phyloP scores from a whole-genome alignment of 139 green algal genomes.

The Micromonas pusilla region DNA sequence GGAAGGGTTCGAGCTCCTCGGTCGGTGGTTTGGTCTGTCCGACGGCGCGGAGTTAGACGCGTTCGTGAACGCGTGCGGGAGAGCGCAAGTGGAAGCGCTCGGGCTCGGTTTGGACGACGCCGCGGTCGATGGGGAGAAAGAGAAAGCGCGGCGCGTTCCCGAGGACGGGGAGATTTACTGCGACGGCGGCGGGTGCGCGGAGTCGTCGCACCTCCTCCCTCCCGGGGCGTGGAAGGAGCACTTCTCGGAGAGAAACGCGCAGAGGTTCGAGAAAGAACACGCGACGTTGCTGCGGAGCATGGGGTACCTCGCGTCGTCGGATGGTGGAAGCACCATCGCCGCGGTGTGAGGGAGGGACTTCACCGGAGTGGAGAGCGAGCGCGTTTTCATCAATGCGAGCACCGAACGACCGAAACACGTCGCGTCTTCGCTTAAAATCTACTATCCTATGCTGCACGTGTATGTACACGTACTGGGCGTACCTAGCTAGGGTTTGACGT shows the following conservation, averaged over 20 bases:
- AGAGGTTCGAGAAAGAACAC: not conserved
- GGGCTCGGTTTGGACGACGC: too few species aligned
- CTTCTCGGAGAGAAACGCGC: not conserved
- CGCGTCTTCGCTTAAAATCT: too few species aligned
- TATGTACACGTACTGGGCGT: too few species aligned
- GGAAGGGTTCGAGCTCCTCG: not conserved
- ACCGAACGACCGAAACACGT: too few species aligned
- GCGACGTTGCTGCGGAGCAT: not conserved
- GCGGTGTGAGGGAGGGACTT: too few species aligned
- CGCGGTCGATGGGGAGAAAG: too few species aligned
- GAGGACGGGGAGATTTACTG: not conserved
- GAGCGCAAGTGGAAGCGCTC: not conserved
- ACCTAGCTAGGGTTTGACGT: not conserved
- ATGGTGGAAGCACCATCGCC: too few species aligned
- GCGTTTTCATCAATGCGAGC: too few species aligned
- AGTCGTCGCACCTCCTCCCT: not conserved
- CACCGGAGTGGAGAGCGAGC: too few species aligned
- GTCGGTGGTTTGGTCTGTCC: not conserved
- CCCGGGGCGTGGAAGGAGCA: not conserved
- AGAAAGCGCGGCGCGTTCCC: too few species aligned
- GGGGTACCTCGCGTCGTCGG: not conserved
- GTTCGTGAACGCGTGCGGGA: not conserved
- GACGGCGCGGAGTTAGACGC: not conserved
- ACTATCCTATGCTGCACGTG: too few species aligned
- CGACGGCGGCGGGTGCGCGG: not conserved